Conservation (phyloP, 116 monocot genomes). For the Iris pallida region DNA sequence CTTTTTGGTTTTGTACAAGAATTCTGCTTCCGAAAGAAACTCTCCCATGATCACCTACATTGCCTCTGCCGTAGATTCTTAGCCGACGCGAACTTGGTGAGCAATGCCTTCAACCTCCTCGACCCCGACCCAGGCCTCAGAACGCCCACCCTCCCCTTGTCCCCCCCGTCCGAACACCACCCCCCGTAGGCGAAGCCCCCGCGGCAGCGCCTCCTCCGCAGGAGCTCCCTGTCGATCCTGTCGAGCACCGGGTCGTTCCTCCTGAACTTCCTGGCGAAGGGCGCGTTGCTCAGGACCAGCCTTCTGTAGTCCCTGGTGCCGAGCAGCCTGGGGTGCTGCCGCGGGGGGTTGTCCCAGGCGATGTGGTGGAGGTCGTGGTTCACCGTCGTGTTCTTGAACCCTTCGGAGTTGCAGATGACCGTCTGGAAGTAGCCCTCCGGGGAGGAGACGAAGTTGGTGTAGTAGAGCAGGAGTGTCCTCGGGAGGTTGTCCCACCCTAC, state of each 20-base stretch:
- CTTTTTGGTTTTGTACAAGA: no score
- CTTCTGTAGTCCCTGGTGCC: constrained; percentile 56
- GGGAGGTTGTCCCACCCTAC: constrained; percentile 86
- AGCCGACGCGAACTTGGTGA: constrained; percentile 37
- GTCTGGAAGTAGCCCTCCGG: constrained; percentile 96
- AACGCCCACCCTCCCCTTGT: constrained; percentile 10
- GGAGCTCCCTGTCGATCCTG: constrained; percentile 77
- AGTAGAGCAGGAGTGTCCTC: constrained; percentile 84
- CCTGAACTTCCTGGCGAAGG: constrained; percentile 85
- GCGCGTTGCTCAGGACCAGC: constrained; percentile 44
- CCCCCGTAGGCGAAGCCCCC: constrained; percentile 57
- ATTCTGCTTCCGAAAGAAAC: no score
- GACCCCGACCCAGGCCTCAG: constrained; percentile 61
- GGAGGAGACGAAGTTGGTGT: constrained; percentile 87
- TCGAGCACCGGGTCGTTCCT: constrained; percentile 66
- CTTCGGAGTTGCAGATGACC: constrained; percentile 67
- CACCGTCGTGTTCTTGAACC: constrained; percentile 49
- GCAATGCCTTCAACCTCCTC: constrained; percentile 63
- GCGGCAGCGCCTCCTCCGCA: constrained; percentile 27
- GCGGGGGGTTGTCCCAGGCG: constrained; percentile 80
- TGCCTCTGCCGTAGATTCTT: constrained; percentile 38
- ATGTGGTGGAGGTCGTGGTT: constrained; percentile 90
- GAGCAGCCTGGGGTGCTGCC: constrained; percentile 55
- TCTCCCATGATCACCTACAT: constrained; percentile 43
- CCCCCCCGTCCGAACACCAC: constrained; percentile 42